phyloP scores from a whole-genome alignment of 164 flowering plant genomes.

The Stephania yunnanensis region DNA sequence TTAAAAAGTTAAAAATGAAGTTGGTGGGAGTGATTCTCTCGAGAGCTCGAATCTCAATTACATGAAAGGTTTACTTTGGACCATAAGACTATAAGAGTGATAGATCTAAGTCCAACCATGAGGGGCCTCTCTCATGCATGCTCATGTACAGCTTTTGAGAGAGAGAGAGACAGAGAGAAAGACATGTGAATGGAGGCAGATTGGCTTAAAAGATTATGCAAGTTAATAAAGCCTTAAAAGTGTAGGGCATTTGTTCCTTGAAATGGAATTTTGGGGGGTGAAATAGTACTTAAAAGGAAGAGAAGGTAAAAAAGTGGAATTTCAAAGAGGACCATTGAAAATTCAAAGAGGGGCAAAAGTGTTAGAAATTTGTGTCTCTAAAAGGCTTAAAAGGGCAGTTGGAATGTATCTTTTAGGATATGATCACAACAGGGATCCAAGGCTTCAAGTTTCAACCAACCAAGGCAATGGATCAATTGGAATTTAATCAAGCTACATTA shows the following conservation, averaged over 20 bases:
- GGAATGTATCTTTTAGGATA: not conserved
- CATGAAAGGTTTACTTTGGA: constrained; percentile 13
- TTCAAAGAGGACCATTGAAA: constrained; percentile 6
- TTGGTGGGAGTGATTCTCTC: constrained; percentile 11
- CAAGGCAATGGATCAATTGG: not conserved
- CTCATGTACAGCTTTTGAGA: constrained; percentile 5
- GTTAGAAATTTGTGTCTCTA: constrained; percentile 20
- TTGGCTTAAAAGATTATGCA: too few relatives aligned
- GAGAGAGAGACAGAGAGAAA: too few relatives aligned
- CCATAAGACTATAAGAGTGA: not conserved
- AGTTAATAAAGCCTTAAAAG: not conserved
- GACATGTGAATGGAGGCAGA: not conserved
- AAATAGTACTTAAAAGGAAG: not conserved
- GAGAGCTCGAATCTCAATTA: constrained; percentile 29
- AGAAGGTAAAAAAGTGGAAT: constrained; percentile 6
- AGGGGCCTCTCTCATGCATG: constrained; percentile 8
- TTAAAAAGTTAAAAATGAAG: constrained; percentile 5
- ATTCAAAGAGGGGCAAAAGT: constrained; percentile 13
- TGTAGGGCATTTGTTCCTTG: not conserved
- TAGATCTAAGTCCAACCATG: not conserved
- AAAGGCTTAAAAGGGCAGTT: constrained; percentile 12
- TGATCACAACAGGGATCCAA: constrained; percentile 21
- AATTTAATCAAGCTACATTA: too few relatives aligned
- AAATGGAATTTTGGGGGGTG: constrained; percentile 4
- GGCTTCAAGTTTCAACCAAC: not conserved